These are phyloP conservation scores for Dioscorea zingiberensis DNA, from an alignment of 106 monocot species.

Conservation along the genomic window DNA sequence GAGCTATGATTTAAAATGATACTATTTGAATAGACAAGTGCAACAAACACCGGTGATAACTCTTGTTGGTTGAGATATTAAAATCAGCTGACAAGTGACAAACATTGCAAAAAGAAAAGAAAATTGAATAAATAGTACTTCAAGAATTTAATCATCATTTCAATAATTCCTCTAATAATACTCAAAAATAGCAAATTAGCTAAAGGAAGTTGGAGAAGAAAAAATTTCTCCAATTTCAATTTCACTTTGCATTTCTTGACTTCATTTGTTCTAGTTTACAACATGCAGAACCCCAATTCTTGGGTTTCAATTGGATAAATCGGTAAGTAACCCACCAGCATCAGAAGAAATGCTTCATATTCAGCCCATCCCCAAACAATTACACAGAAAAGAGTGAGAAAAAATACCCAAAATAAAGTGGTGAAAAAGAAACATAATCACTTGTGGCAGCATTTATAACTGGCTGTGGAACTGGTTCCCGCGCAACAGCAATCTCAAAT, in stretches of 20 bases:
- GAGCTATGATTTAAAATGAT: too few relatives aligned
- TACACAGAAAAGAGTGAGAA: neutral
- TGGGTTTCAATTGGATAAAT: neutral
- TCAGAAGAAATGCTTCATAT: neutral
- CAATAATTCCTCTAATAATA: neutral
- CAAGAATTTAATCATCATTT: neutral
- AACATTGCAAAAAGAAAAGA: too few relatives aligned
- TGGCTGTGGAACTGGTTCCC: neutral
- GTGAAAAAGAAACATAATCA: neutral
- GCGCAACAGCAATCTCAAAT: neutral
- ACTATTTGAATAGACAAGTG: too few relatives aligned
- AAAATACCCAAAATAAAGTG: neutral
- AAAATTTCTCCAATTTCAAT: neutral
- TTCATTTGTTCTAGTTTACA: neutral
- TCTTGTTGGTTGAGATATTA: too few relatives aligned
- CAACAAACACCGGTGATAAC: too few relatives aligned
- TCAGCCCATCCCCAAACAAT: neutral
- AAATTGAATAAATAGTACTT: too few relatives aligned
- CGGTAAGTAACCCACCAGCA: neutral
- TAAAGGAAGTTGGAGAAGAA: neutral
- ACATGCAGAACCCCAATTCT: neutral
- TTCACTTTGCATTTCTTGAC: neutral
- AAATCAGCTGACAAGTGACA: too few relatives aligned
- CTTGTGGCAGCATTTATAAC: neutral
- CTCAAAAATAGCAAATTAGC: neutral